Percentiles rank a stretch among this genome's conserved stretches.
phyloP scores from a whole-genome alignment of 2,329 filamentous ascomycete genomes.

The Zymoseptoria pseudotritici region DNA sequence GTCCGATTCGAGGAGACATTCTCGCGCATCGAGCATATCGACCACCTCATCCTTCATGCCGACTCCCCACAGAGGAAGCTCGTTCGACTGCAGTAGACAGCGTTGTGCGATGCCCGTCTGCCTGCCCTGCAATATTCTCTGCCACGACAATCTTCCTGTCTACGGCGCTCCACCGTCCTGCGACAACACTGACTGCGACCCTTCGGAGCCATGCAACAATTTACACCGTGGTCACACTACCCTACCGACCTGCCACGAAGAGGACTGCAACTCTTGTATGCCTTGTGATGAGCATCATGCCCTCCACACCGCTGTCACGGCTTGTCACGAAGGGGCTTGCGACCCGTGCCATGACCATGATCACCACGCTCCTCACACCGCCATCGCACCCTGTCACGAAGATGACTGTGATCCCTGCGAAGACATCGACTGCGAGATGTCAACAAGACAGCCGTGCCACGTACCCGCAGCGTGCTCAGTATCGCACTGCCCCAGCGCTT shows the following conservation, averaged over 20 bases:
- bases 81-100: constrained; percentile 20
- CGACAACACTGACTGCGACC: constrained; percentile 13
- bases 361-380: neutral
- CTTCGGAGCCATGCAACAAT: constrained; percentile 3
- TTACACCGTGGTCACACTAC: neutral
- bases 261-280: neutral
- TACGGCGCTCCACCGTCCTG: constrained; percentile 11
- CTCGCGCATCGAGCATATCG: constrained; percentile 2
- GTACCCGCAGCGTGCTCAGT: constrained; percentile 11
- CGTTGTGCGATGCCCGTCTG: constrained; percentile 20
- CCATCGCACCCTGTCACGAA: neutral
- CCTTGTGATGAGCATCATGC: neutral
- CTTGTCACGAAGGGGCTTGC: neutral
- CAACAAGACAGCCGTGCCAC: constrained; percentile 11
- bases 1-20: constrained; percentile 12
- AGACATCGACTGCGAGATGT: constrained; percentile 16
- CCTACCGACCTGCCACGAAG: neutral
- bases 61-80: constrained; percentile 5
- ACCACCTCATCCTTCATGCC: constrained; percentile 5
- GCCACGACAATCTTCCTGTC: constrained; percentile 16
- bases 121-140: constrained; percentile 19
- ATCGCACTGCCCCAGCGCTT: constrained; percentile 14
- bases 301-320: neutral
- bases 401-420: constrained; percentile 15
- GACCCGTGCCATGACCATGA: neutral